phyloP scores from a whole-genome alignment of 2,329 filamentous ascomycete genomes.

The Stachybotrys chlorohalonatus region DNA sequence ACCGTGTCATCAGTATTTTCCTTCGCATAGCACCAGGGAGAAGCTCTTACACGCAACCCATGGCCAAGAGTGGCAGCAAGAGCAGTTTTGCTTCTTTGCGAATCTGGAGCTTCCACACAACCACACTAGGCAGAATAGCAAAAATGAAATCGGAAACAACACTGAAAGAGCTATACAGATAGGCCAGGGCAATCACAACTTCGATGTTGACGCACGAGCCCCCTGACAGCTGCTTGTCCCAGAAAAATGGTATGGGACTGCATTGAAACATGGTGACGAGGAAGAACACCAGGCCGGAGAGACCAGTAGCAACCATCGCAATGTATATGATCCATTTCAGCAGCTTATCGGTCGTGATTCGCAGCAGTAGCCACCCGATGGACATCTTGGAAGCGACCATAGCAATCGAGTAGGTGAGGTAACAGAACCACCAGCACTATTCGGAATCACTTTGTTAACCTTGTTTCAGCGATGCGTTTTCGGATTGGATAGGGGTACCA shows the following conservation, averaged over 20 bases:
- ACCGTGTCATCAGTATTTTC: constrained; percentile 2
- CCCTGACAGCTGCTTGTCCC: constrained; percentile 12
- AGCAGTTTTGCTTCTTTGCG: constrained; percentile 35
- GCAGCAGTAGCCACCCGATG: constrained; percentile 15
- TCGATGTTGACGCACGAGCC: constrained; percentile 19
- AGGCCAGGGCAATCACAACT: constrained; percentile 36
- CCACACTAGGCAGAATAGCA: constrained; percentile 38
- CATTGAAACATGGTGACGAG: constrained; percentile 21
- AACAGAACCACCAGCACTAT: constrained; percentile 13
- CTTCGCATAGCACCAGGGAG: not conserved
- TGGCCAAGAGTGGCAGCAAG: constrained; percentile 39
- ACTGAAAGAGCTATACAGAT: constrained; percentile 35
- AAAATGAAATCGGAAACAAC: constrained; percentile 37
- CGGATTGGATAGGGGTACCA: constrained; percentile 13
- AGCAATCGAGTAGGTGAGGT: constrained; percentile 12
- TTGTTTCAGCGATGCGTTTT: not conserved
- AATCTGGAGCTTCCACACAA: constrained; percentile 45
- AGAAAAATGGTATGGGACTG: constrained; percentile 16
- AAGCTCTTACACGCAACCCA: constrained; percentile 37
- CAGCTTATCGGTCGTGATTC: constrained; percentile 10
- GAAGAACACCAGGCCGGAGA: constrained; percentile 19
- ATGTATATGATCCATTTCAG: constrained; percentile 17
- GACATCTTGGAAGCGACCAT: constrained; percentile 15
- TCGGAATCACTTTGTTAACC: not conserved
- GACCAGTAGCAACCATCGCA: constrained; percentile 16